Base-by-base conservation (phyloP, 2,329 filamentous ascomycete genomes). In the Neofusicoccum ribis region DNA sequence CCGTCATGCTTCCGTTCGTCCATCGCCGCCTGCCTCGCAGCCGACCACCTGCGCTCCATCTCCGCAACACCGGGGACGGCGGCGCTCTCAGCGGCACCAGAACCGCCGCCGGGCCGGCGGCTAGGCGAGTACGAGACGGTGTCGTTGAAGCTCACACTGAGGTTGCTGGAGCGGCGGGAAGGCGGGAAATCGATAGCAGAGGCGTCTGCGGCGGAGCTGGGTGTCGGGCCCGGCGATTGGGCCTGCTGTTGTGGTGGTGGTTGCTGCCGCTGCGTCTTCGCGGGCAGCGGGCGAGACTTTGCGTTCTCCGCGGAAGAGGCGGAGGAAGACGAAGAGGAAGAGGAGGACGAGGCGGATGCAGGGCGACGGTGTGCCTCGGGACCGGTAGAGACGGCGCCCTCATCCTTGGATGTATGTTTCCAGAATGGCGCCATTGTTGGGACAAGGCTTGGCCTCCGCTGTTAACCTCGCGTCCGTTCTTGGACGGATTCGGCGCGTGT, bases 61-160 rank as follows among this genome's bases (percentile, higher is more conserved):
- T 54, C 60, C 23, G 60, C 60, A 41, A 59, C 54, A 41, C 20
- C 54, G 7, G 52, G 52, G 11, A 59, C n/a, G 39, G 14, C 37
- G 51, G 17, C 27, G 54, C 36, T 31, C 27, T 31, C 27, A 31
- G 27, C 27, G 6, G 27, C 27, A 31, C 27, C 27, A 31, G 5
- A 5, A 31, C 27, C 27, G 27, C 27, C 27, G 27, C 5, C 27
- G 27, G 27, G 5, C 27, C 23, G 11, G 52, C 12, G 39, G 27
- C 54, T 59, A 17, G 52, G 23, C 20, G 52, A 56, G 36, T 59
- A 59, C 23, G 43, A 50, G 15, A 50, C 43, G 17, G 51, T 44
- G 14, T 64, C 62, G 31, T 44, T 56, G 51, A 64, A 64, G 27
- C 49, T 64, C 20, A 64, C 51, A 31, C 58, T 61, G 31, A 37